These are phyloP conservation scores for Trichosporon faecale DNA, from an alignment of 1,284 basidiomycete genomes.

Conservation along the genomic window DNA sequence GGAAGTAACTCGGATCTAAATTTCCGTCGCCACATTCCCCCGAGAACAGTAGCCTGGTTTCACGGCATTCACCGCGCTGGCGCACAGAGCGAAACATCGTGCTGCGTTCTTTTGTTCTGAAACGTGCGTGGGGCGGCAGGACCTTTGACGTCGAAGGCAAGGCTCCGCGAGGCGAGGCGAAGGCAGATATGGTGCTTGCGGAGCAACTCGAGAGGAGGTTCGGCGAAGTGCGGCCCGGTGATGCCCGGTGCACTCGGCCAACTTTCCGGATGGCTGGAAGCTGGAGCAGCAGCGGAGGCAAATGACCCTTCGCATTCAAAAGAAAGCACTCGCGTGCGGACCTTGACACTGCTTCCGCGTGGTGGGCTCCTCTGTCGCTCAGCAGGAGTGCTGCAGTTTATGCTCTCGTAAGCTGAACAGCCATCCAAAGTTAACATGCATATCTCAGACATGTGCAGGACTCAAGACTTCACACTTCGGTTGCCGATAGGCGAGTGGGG, in stretches of 20 bases:
- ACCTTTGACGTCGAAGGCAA: not conserved
- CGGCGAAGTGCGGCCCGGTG: not conserved
- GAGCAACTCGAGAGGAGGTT: no score
- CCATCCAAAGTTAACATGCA: not conserved
- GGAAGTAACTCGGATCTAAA: not conserved
- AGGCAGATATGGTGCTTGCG: not conserved
- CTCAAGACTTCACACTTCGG: not conserved
- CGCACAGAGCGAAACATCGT: not conserved
- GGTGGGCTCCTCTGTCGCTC: no score
- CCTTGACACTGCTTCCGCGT: not conserved
- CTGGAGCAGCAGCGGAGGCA: not conserved
- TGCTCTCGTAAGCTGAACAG: not conserved
- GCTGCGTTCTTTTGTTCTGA: not conserved
- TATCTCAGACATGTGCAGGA: not conserved
- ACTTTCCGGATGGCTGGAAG: not conserved
- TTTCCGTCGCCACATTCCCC: not conserved
- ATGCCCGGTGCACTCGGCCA: not conserved
- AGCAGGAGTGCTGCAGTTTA: no score
- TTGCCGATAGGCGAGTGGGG: not conserved
- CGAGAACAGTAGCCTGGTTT: not conserved
- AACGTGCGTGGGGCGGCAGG: not conserved
- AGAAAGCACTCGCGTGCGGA: not conserved
- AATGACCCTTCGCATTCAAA: not conserved
- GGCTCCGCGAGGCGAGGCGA: not conserved
- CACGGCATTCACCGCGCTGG: not conserved